A percentile compares a stretch with the other conserved stretches of the same genome.
These are phyloP conservation scores for Pseudozyma thailandica DNA, from an alignment of 1,284 basidiomycete genomes.

Conservation along the genomic window DNA sequence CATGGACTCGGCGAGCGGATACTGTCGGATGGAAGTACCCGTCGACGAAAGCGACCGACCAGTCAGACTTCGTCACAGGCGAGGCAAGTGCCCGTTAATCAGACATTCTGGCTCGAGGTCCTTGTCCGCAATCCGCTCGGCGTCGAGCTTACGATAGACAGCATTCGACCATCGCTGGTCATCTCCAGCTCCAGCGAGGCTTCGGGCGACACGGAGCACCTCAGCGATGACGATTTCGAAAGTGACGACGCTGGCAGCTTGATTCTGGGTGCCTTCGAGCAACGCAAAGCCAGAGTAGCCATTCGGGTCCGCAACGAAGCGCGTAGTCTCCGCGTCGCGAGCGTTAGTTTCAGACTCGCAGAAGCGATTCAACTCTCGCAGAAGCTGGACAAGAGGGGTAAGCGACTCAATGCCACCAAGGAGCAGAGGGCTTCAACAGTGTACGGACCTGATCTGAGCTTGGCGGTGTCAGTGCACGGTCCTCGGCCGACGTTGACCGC, in stretches of 20 bases:
- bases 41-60: conserved; percentile 18
- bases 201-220: background rate
- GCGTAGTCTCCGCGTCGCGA: conserved; percentile 53
- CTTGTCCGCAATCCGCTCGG: conserved; percentile 69
- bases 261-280: conserved; percentile 12
- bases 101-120: conserved; percentile 69
- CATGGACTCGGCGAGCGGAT: conserved; percentile 18
- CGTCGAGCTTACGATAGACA: conserved; percentile 32
- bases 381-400: conserved; percentile 68
- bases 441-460: conserved; percentile 69
- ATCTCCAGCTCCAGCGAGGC: background rate
- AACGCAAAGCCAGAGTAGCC: conserved; percentile 8
- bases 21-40: conserved; percentile 10
- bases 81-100: conserved; percentile 45
- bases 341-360: conserved; percentile 69
- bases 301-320: conserved; percentile 18
- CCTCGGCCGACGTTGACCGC: conserved; percentile 28
- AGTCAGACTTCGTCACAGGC: conserved; percentile 21
- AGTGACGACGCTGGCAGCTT: conserved; percentile 56
- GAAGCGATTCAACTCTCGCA: conserved; percentile 69
- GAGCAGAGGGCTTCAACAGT: conserved; percentile 68
- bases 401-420: conserved; percentile 69
- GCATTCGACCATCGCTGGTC: conserved; percentile 15
- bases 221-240: conserved; percentile 26
- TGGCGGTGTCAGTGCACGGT: conserved; percentile 67